phyloP scores from a whole-genome alignment of 2,329 filamentous ascomycete species.

The Colletotrichum eleusines region DNA sequence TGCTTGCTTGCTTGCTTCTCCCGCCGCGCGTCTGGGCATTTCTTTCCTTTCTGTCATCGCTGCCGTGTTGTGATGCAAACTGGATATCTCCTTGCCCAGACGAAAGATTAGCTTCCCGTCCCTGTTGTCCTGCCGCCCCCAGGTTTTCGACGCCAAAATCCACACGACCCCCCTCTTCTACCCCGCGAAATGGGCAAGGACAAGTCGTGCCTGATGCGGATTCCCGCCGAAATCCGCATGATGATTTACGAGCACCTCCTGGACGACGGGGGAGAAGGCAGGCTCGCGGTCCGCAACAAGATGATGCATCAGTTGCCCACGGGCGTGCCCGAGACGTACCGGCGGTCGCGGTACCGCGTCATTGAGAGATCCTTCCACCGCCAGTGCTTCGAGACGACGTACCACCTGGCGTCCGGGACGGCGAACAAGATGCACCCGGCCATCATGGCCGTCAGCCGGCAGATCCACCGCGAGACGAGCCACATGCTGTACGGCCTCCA shows the following conservation, averaged over 20 bases:
- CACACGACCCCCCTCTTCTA: neutral
- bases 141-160: neutral
- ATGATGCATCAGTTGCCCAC: slow-evolving; percentile 43
- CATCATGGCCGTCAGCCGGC: slow-evolving; percentile 60
- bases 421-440: slow-evolving; percentile 58
- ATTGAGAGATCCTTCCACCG: slow-evolving; percentile 55
- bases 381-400: slow-evolving; percentile 65
- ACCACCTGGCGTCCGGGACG: slow-evolving; percentile 59
- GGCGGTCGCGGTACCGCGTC: slow-evolving; percentile 56
- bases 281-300: slow-evolving; percentile 57
- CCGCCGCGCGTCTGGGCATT: neutral
- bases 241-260: slow-evolving; percentile 60
- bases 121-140: neutral
- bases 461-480: slow-evolving; percentile 67
- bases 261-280: slow-evolving; percentile 53
- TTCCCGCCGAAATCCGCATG: slow-evolving; percentile 58
- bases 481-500: slow-evolving; percentile 67
- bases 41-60: neutral
- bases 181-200: slow-evolving; percentile 36
- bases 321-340: slow-evolving; percentile 27
- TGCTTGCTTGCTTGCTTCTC: too few species aligned
- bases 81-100: neutral
- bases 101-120: neutral
- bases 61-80: neutral
- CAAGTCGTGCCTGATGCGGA: slow-evolving; percentile 45